phyloP scores from a whole-genome alignment of 2,329 filamentous ascomycete genomes.

The Xylariaceae sp. region DNA sequence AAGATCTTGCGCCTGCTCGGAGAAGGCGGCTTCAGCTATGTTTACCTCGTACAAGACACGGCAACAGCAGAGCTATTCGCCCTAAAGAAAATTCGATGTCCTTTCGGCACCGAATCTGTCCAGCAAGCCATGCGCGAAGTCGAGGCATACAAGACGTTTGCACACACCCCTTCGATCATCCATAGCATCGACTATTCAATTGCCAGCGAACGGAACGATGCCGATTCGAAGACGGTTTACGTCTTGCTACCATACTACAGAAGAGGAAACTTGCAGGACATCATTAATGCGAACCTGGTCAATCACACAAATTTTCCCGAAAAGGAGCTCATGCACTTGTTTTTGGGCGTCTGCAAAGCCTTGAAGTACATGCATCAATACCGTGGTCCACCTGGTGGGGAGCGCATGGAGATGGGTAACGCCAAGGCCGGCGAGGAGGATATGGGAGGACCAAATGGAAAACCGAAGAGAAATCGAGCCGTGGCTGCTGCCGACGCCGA shows the following conservation, averaged over 20 bases:
- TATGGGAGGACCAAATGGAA: slow-evolving; percentile 48
- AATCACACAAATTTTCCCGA: slow-evolving; percentile 93
- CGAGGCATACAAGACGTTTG: slow-evolving; percentile 92
- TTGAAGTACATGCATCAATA: slow-evolving; percentile 93
- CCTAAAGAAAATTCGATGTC: slow-evolving; percentile 98
- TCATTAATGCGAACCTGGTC: slow-evolving; percentile 98
- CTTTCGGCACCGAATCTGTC: slow-evolving; percentile 95
- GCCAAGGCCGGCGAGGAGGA: slow-evolving; percentile 51
- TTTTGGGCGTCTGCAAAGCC: slow-evolving; percentile 89
- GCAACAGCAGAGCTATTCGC: slow-evolving; percentile 84
- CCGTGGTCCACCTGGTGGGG: slow-evolving; percentile 57
- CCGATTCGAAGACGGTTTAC: slow-evolving; percentile 89
- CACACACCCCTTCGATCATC: slow-evolving; percentile 76
- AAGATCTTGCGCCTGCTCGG: slow-evolving; percentile 94
- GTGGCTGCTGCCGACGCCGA: slow-evolving; percentile 63
- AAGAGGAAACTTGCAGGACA: slow-evolving; percentile 93
- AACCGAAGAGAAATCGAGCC: slow-evolving; percentile 45
- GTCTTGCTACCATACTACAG: slow-evolving; percentile 95
- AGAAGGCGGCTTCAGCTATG: slow-evolving; percentile 98
- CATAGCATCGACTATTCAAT: slow-evolving; percentile 59
- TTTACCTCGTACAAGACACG: slow-evolving; percentile 96
- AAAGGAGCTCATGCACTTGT: slow-evolving; percentile 83
- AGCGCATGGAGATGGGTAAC: slow-evolving; percentile 61
- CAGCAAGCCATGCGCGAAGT: slow-evolving; percentile 95
- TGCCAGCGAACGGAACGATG: slow-evolving; percentile 62